These are phyloP conservation scores for Eustoma russellianum DNA, from an alignment of 257 asterid species.

Conservation along the genomic window DNA sequence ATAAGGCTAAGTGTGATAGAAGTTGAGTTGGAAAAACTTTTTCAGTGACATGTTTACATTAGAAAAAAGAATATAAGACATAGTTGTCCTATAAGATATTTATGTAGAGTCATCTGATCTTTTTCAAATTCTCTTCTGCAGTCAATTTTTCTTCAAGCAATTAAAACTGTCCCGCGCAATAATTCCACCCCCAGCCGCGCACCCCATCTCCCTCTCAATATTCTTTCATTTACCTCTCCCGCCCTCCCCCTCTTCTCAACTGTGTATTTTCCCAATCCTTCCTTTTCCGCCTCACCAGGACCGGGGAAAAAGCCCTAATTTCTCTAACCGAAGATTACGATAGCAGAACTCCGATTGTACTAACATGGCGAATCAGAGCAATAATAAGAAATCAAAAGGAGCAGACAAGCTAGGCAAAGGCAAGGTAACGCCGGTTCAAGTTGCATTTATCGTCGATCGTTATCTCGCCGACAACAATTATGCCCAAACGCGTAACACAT, in stretches of 20 bases:
- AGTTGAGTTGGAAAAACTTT: too few species aligned
- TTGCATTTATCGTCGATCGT: slow-evolving; percentile 91
- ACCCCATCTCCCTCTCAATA: neutral
- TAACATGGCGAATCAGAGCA: slow-evolving; percentile 51
- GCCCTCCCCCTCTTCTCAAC: neutral
- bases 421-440: slow-evolving; percentile 69
- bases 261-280: neutral
- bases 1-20: too few species aligned
- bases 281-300: neutral
- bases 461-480: slow-evolving; percentile 63
- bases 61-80: too few species aligned
- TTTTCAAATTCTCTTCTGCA: too few species aligned
- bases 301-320: neutral
- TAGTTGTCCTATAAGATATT: too few species aligned
- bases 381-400: slow-evolving; percentile 32
- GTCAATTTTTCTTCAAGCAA: too few species aligned
- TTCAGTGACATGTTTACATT: too few species aligned
- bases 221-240: neutral
- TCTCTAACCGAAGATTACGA: neutral
- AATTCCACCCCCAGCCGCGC: too few species aligned
- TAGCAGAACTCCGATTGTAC: neutral
- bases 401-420: slow-evolving; percentile 66
- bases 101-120: too few species aligned
- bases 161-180: slow-evolving; percentile 47
- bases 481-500: slow-evolving; percentile 44